Base-by-base conservation (phyloP, 148 eudicot genomes). In the Amaranthus cruentus region DNA sequence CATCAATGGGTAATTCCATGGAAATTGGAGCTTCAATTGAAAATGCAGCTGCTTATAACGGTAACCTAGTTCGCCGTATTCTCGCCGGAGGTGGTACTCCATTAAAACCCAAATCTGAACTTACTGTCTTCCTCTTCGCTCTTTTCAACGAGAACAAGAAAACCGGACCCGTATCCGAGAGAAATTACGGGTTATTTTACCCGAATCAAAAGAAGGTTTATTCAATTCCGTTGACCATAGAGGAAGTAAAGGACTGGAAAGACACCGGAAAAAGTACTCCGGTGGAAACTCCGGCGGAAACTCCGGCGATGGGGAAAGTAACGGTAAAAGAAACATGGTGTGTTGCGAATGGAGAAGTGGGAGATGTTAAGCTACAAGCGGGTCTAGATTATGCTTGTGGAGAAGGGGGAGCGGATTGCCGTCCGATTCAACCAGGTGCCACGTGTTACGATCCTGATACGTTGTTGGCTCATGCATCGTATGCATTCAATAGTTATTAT, bases 361-460 rank as follows among this genome's bases (percentile, higher is more conserved):
- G 87, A 54, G 84, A 86, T 57, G 85, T 72, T 18, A 87, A 78
- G 87, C 83, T 95, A n/a, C 98, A 95, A 73, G 80, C 78, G 70
- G 98, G 81, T n/a, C 77, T 95, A 68, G 98, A 95, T 76, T 95
- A 79, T 14, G 98, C 98, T 0, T 95, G 98, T 75, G 97, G 98
- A 2, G 93, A 85, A 38, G 97, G 97, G 7, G 86, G 78, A 49
- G 98, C 97, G 2, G 94, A 95, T 51, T 95, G 98, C 85, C 88
- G 82, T 83, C 86, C 82, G 85, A 95, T 95, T 47, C 97, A 95
- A 63, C 85, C 84, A 0, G 96, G 93, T 13, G 83, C 98, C 74
- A 47, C 82, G 80, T 95, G 98, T 88, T 95, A 56, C 67, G 86
- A 95, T 83, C 98, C 98, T 42, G 85, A 95, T 48, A 89, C 98